phyloP scores from a whole-genome alignment of 495 filamentous ascomycete species.

The Aspergillus cavernicola region DNA sequence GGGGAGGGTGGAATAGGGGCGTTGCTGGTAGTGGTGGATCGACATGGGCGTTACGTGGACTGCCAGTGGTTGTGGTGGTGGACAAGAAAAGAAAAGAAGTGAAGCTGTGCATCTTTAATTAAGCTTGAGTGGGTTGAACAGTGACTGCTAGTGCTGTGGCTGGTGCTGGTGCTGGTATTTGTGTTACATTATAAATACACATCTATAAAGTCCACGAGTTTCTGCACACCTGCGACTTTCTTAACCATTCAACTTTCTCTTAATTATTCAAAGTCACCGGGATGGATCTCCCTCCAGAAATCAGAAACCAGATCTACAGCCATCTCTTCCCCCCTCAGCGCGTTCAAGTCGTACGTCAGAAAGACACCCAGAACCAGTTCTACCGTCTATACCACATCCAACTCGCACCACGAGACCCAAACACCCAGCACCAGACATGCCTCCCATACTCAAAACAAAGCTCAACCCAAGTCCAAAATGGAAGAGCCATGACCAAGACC shows the following conservation, averaged over 20 bases:
- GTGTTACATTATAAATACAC: not conserved
- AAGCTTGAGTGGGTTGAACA: no score
- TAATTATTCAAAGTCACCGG: not conserved
- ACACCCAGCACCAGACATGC: not conserved
- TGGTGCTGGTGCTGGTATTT: not conserved
- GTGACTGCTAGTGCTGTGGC: not conserved
- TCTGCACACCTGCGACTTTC: no score
- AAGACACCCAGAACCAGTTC: not conserved
- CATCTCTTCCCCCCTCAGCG: constrained; percentile 12
- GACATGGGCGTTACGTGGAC: not conserved
- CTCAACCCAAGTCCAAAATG: not conserved
- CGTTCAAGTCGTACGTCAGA: constrained; percentile 10
- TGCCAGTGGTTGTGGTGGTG: constrained; percentile 3
- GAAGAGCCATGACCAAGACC: not conserved
- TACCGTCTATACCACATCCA: constrained; percentile 12
- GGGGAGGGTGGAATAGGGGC: constrained; percentile 16
- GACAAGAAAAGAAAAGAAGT: not conserved
- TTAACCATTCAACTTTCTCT: no score
- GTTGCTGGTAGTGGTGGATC: constrained; percentile 4
- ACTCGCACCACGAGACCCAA: not conserved
- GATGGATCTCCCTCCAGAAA: constrained; percentile 14
- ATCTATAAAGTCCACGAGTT: not conserved
- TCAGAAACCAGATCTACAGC: constrained; percentile 16
- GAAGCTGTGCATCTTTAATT: not conserved
- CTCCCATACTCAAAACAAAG: not conserved